Conservation (phyloP, 2,329 filamentous ascomycete species). For the Scedosporium aurantiacum region DNA sequence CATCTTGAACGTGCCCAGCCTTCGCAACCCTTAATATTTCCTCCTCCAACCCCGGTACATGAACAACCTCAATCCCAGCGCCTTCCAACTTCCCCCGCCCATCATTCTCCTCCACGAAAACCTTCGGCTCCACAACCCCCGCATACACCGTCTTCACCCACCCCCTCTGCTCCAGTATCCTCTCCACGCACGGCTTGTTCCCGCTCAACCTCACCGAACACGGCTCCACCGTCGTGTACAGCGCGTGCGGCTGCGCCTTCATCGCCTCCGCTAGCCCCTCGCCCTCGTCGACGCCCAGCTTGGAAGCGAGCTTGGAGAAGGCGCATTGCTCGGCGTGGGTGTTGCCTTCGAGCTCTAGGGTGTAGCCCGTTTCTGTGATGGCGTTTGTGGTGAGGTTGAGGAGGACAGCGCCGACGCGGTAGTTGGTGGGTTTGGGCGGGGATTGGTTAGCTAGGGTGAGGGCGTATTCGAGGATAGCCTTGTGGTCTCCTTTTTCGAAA, state of each 20-base stretch:
- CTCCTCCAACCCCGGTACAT: conserved; percentile 63
- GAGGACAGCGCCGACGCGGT: conserved; percentile 86
- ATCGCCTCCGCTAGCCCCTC: neutral
- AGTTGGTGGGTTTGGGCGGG: conserved; percentile 81
- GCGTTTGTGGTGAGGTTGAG: conserved; percentile 44
- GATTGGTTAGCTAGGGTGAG: conserved; percentile 46
- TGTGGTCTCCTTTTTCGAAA: conserved; percentile 28
- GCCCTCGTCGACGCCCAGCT: conserved; percentile 5
- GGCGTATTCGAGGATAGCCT: conserved; percentile 53
- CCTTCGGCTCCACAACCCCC: conserved; percentile 80
- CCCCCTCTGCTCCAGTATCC: conserved; percentile 53
- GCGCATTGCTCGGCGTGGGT: conserved; percentile 95
- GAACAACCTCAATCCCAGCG: conserved; percentile 62
- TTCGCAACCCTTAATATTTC: conserved; percentile 76
- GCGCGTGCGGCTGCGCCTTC: conserved; percentile 20
- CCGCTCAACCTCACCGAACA: conserved; percentile 65
- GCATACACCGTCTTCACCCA: conserved; percentile 72
- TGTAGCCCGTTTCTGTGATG: conserved; percentile 75
- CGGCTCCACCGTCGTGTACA: conserved; percentile 93
- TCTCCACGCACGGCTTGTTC: conserved; percentile 66
- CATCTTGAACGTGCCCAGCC: conserved; percentile 53
- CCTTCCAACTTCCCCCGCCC: conserved; percentile 59
- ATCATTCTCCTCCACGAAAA: conserved; percentile 74
- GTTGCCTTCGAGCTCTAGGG: conserved; percentile 80
- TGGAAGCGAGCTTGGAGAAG: conserved; percentile 56